Base-by-base conservation (phyloP, 2,329 filamentous ascomycete genomes). In the Colletotrichum melonis region DNA sequence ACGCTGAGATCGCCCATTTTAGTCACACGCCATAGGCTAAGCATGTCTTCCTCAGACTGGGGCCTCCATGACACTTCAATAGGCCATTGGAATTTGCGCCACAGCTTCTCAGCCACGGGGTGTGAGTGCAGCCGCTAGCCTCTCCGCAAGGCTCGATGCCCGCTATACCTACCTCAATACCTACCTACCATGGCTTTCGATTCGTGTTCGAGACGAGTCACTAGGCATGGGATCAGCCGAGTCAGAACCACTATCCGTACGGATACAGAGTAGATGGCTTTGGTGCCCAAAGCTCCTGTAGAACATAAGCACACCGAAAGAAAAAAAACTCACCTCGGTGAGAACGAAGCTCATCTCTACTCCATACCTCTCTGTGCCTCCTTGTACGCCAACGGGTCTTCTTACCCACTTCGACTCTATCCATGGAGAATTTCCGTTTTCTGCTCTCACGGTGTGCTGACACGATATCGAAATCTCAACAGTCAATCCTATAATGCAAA, bases 201-300 rank as follows among this genome's bases (percentile, higher is more conserved):
- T 16, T 19, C 38, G 16, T 8, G 26, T 46, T 64, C 12, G 16
- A 14, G 55, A 28, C 68, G 56, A 67, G 69, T 71, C 68, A 62
- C 69, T 42, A 62, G 46, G 56, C 56, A 49, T 49, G 56, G 35
- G 64, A 49, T 35, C 28, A 52, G 55, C 32, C 35, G 67, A 70
- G 62, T 70, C 67, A 65, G 54, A 54, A 52, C 3, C 26, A 42
- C 8, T 14, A 35, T 35, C 32, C 32, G 32, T 12, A 35, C 32
- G 8, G 32, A 35, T 12, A 35, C 32, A 12, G 32, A 35, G 32
- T 35, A 65, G 54, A 42, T 22, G 19, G 8, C n/a, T 58, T 30
- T 28, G 22, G 12, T 26, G 42, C 7, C 14, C 38, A 60, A 26
- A 64, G 67, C 42, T 49, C 19, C 19, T 19, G 11, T n/a, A n/a